A percentile compares a stretch with the other conserved stretches of the same genome.
These are phyloP conservation scores for Morella rubra DNA, from an alignment of 306 rosid species.

Conservation along the genomic window DNA sequence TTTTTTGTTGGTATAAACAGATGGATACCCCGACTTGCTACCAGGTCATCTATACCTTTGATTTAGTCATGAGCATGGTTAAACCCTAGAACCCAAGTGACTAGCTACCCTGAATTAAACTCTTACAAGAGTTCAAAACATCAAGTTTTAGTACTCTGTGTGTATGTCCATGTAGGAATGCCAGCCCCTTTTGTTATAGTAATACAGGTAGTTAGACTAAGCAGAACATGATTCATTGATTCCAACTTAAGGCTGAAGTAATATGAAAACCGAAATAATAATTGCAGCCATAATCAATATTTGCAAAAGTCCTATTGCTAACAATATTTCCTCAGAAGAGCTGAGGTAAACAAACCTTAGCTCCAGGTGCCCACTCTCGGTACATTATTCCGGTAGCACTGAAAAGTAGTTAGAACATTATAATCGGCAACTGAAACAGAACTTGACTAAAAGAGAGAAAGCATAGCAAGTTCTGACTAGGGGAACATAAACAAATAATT, in stretches of 20 bases:
- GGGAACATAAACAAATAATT: not conserved
- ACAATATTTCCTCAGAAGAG: not conserved
- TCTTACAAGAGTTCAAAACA: not conserved
- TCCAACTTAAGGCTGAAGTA: not conserved
- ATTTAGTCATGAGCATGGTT: not conserved
- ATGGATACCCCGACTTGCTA: not conserved
- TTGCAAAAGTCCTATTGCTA: not conserved
- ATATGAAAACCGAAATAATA: not conserved
- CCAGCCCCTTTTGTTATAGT: not conserved
- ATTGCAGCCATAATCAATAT: not conserved
- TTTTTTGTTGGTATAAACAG: not conserved
- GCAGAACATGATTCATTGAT: not conserved
- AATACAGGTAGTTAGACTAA: not conserved
- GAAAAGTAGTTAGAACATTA: slow-evolving; percentile 38
- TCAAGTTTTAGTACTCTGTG: not conserved
- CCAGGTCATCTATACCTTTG: not conserved
- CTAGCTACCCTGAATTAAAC: not conserved
- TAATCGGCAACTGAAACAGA: slow-evolving; percentile 20
- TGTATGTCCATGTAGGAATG: not conserved
- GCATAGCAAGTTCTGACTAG: not conserved
- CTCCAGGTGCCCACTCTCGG: slow-evolving; percentile 99
- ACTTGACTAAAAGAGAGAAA: not conserved
- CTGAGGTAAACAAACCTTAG: slow-evolving; percentile 58
- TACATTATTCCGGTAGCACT: slow-evolving; percentile 87
- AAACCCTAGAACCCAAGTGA: not conserved